Conservation (phyloP, 306 rosid genomes). For the Lathyrus sativus region DNA sequence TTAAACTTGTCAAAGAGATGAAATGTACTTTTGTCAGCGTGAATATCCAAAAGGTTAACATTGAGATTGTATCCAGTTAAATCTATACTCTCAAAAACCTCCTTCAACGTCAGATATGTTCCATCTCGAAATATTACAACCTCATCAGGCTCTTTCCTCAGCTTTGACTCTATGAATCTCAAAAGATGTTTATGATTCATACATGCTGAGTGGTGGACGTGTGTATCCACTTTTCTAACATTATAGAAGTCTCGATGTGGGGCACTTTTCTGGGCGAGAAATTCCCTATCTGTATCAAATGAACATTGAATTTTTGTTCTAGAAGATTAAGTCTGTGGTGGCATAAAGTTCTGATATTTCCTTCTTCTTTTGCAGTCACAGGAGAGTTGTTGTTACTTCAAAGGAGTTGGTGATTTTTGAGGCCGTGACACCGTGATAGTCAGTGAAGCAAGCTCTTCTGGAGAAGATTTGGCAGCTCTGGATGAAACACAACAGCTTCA, state of each 20-base stretch:
- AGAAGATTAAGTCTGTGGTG: conserved; percentile 94
- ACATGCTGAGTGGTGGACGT: conserved; percentile 99
- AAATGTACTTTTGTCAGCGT: conserved; percentile 99
- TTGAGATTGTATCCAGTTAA: conserved; percentile 93
- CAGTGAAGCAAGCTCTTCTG: too few species aligned
- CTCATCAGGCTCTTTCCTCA: conserved; percentile 99
- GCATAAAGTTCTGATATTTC: conserved; percentile 94
- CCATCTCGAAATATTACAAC: conserved; percentile 99
- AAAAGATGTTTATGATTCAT: conserved; percentile 99
- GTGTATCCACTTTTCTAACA: conserved; percentile 98
- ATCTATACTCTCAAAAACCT: conserved; percentile 98
- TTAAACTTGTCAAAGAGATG: conserved; percentile 99
- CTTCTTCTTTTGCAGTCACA: too few species aligned
- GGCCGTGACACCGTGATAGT: too few species aligned
- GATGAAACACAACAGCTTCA: too few species aligned
- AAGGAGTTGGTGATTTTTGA: too few species aligned
- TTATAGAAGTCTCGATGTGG: conserved; percentile 99
- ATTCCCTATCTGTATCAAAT: conserved; percentile 96
- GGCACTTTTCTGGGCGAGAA: conserved; percentile 97
- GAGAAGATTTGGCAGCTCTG: too few species aligned
- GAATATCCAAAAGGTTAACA: conserved; percentile 99
- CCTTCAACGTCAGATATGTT: conserved; percentile 94
- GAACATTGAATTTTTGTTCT: conserved; percentile 99
- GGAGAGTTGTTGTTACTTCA: too few species aligned
- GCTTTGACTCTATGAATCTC: conserved; percentile 96